Percentiles rank a stretch among this genome's conserved stretches.
These are phyloP conservation scores for Candida xiaguanensis DNA, from an alignment of 805 yeast species.

Conservation along the genomic window DNA sequence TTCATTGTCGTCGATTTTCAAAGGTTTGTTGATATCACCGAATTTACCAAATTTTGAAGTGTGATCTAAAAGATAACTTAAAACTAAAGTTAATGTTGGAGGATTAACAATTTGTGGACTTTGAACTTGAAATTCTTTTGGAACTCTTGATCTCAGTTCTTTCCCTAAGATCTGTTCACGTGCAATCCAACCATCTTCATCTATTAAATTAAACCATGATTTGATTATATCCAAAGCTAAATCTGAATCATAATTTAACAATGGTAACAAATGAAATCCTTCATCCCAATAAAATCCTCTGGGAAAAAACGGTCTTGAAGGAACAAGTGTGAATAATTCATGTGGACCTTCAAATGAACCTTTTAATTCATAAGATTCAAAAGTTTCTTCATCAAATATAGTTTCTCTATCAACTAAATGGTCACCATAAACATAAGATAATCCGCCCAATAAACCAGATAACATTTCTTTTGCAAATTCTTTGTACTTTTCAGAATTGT, in stretches of 20 bases:
- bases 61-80: conserved; percentile 50
- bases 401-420: conserved; percentile 75
- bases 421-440: conserved; percentile 83
- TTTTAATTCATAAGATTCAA: conserved; percentile 47
- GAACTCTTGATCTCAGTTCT: conserved; percentile 87
- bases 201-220: conserved; percentile 86
- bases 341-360: conserved; percentile 73
- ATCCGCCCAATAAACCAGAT: conserved; percentile 85
- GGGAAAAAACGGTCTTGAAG: conserved; percentile 92
- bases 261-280: conserved; percentile 87
- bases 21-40: conserved; percentile 29
- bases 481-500: conserved; percentile 33
- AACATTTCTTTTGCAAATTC: conserved; percentile 73
- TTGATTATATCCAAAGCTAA: conserved; percentile 72
- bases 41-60: conserved; percentile 12
- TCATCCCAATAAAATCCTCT: conserved; percentile 99
- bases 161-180: conserved; percentile 91
- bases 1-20: conserved; percentile 14
- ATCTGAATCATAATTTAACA: conserved; percentile 79
- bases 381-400: conserved; percentile 64
- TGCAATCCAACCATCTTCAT: conserved; percentile 94
- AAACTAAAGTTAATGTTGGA: conserved; percentile 81
- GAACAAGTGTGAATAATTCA: conserved; percentile 78
- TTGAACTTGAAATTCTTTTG: conserved; percentile 77
- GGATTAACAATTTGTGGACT: conserved; percentile 92